phyloP scores from a whole-genome alignment of 495 filamentous ascomycete genomes.

The Eremomyces bilateralis region DNA sequence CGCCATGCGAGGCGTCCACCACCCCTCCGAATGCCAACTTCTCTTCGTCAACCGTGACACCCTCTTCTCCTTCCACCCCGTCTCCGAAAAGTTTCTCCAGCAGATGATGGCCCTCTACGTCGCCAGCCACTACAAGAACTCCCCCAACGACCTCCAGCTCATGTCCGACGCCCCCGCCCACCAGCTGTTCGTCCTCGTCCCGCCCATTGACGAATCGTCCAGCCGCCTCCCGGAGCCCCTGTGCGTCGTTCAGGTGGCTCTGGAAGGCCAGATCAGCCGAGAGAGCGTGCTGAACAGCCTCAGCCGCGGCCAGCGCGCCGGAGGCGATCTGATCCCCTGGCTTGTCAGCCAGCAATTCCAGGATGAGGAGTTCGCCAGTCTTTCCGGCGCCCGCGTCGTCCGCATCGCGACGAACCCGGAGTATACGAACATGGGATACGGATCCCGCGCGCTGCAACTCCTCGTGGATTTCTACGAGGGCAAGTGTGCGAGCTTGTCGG shows the following conservation, averaged over 20 bases:
- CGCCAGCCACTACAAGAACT: constrained; percentile 97
- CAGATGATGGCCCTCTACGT: constrained; percentile 97
- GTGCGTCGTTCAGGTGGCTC: constrained; percentile 81
- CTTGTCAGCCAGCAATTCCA: constrained; percentile 96
- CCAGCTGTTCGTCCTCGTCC: constrained; percentile 85
- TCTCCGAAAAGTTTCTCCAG: constrained; percentile 90
- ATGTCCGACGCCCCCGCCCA: constrained; percentile 97
- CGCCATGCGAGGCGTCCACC: constrained; percentile 61
- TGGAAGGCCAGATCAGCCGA: constrained; percentile 86
- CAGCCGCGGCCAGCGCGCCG: constrained; percentile 70
- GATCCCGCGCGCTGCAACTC: constrained; percentile 65
- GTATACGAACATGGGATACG: constrained; percentile 86
- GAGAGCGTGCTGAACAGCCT: constrained; percentile 78
- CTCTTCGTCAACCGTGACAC: constrained; percentile 92
- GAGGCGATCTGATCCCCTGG: constrained; percentile 95
- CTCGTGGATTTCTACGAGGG: constrained; percentile 87
- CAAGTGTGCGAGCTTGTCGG: constrained; percentile 64
- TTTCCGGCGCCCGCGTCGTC: constrained; percentile 81
- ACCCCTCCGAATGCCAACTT: constrained; percentile 75
- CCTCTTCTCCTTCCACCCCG: constrained; percentile 91
- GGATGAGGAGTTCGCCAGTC: constrained; percentile 83
- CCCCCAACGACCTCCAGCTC: constrained; percentile 89
- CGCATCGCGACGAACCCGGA: constrained; percentile 95
- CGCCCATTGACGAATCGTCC: constrained; percentile 57
- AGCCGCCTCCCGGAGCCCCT: constrained; percentile 76